A percentile compares a stretch with the other conserved stretches of the same genome.
These are phyloP conservation scores for Naumovozyma baii DNA, from an alignment of 805 yeast genomes.

Conservation along the genomic window DNA sequence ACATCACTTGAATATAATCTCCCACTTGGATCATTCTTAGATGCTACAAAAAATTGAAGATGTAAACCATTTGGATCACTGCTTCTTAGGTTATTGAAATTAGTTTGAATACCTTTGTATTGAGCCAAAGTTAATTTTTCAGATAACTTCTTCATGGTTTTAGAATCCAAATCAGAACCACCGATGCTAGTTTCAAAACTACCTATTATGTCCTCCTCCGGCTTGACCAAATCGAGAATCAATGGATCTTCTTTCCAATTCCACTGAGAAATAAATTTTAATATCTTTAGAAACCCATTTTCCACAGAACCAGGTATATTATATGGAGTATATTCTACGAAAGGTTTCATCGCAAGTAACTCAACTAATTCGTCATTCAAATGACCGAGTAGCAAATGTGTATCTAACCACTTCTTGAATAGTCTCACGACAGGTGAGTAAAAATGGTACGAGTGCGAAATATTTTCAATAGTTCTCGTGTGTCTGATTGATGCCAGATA, in stretches of 20 bases:
- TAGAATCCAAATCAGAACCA: slow-evolving; percentile 25
- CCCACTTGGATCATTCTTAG: slow-evolving; percentile 81
- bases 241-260: slow-evolving; percentile 89
- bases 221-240: slow-evolving; percentile 63
- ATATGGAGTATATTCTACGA: slow-evolving; percentile 83
- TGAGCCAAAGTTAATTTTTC: slow-evolving; percentile 55
- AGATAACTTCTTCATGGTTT: slow-evolving; percentile 38
- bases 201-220: slow-evolving; percentile 32
- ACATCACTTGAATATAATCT: slow-evolving; percentile 63
- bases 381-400: slow-evolving; percentile 65
- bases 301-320: slow-evolving; percentile 68
- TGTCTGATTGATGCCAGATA: slow-evolving; percentile 68
- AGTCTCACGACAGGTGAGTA: slow-evolving; percentile 74
- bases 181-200: slow-evolving; percentile 18
- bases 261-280: slow-evolving; percentile 71
- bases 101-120: slow-evolving; percentile 50
- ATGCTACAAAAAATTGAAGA: slow-evolving; percentile 72
- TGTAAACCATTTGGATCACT: slow-evolving; percentile 75
- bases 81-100: slow-evolving; percentile 59
- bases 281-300: slow-evolving; percentile 68
- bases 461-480: slow-evolving; percentile 63
- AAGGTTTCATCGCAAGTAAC: slow-evolving; percentile 70
- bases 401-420: slow-evolving; percentile 82
- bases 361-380: slow-evolving; percentile 74
- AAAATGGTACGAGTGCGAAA: slow-evolving; percentile 61